Base-by-base conservation (phyloP, 2,329 filamentous ascomycete genomes). In the Apiospora marii region DNA sequence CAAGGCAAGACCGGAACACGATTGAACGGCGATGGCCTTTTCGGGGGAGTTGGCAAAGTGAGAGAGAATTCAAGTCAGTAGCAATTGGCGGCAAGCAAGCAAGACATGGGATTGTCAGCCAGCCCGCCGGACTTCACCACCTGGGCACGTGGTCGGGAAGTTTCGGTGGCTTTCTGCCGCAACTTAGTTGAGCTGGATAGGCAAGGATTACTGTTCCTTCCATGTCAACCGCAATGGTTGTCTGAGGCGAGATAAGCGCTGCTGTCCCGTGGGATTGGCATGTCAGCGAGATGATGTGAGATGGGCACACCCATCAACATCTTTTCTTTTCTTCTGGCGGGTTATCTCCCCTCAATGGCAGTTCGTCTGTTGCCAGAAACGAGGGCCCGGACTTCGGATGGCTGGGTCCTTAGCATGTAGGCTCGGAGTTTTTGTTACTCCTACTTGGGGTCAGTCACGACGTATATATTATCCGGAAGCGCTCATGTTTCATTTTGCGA, bases 111-210 rank as follows among this genome's bases (percentile, higher is more conserved):
- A 41, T 10, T 24, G 53, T 34, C 53, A 61, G 51, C 51, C 30
- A 61, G 22, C 30, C 53, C 30, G 22, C 58, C 58, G 58, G 58
- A 64, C 58, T 64, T 64, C 58, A 64, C 58, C 58, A 64, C 58
- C 14, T 24, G 58, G 19, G 34, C 34, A 64, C 58, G 58, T 64
- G 58, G 41, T 64, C 58, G 58, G 58, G 58, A 30, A 34, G 58
- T 64, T 64, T 64, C 58, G 58, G 58, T 64, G 58, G 34, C 34
- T 64, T 64, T 64, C 34, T 22, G 41, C 34, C 13, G 34, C 19
- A 64, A 37, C 34, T 22, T n/a, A 61, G n/a, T n/a, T 37, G 53
- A n/a, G 44, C 22, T 48, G 27, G 30, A 2, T 24, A 4, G 24
- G 13, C 19, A 37, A 13, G 58, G 58, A 41, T 41, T 16, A 22